Conservation (phyloP, 2,329 filamentous ascomycete species). For the Ophiocordyceps sinensis region DNA sequence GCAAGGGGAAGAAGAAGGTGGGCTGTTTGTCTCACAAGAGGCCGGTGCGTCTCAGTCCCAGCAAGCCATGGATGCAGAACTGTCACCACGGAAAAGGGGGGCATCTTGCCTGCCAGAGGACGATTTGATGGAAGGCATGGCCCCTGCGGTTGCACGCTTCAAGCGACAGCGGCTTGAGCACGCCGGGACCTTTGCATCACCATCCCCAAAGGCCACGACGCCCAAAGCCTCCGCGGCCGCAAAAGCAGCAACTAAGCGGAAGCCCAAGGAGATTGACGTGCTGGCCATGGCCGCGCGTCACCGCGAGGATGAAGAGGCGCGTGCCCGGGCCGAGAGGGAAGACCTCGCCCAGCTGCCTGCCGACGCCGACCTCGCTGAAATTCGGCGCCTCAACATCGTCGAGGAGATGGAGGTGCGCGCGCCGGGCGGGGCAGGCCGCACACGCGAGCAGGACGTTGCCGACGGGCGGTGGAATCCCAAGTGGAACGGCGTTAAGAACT, state of each 20-base stretch:
- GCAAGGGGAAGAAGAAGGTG: slow-evolving; percentile 21
- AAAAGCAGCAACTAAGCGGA: slow-evolving; percentile 21
- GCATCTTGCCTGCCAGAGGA: slow-evolving; percentile 28
- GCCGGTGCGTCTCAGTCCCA: slow-evolving; percentile 9
- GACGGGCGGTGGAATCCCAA: slow-evolving; percentile 62
- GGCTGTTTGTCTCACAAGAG: slow-evolving; percentile 44
- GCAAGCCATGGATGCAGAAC: slow-evolving; percentile 6
- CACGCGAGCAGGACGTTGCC: slow-evolving; percentile 33
- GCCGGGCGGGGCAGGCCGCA: slow-evolving; percentile 13
- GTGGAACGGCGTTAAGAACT: slow-evolving; percentile 94
- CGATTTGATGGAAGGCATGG: slow-evolving; percentile 55
- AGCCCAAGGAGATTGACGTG: slow-evolving; percentile 52
- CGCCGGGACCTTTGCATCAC: slow-evolving; percentile 28
- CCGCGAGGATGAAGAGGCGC: slow-evolving; percentile 53
- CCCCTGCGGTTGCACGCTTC: slow-evolving; percentile 61
- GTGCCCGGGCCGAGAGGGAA: slow-evolving; percentile 36
- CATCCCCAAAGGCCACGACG: slow-evolving; percentile 11
- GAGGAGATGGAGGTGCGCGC: slow-evolving; percentile 57
- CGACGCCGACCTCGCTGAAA: slow-evolving; percentile 56
- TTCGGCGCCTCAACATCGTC: slow-evolving; percentile 61
- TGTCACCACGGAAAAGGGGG: slow-evolving; percentile 29
- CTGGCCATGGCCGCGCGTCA: slow-evolving; percentile 48
- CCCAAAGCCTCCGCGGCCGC: slow-evolving; percentile 4
- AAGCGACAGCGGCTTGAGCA: slow-evolving; percentile 62
- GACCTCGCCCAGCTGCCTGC: slow-evolving; percentile 37